These are phyloP conservation scores for Acanthamoeba castellanii DNA, from an alignment of 208 protist genomes.

Conservation along the genomic window DNA sequence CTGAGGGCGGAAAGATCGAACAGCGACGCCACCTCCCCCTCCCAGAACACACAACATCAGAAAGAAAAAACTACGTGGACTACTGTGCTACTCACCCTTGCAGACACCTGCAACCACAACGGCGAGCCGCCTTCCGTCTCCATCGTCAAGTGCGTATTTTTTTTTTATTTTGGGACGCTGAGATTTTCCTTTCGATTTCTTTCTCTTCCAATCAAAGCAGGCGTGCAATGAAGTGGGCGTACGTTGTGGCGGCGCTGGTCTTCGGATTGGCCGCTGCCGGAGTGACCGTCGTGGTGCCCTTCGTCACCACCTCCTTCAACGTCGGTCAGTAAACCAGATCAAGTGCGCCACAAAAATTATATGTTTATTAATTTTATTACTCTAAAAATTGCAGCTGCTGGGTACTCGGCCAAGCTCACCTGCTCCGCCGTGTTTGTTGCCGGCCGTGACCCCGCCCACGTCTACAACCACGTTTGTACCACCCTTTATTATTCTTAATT, in stretches of 20 bases:
- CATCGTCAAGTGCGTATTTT: too few relatives aligned
- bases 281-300: not conserved
- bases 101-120: too few relatives aligned
- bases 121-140: not conserved
- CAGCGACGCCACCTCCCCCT: too few relatives aligned
- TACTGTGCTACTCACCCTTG: too few relatives aligned
- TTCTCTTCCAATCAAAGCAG: not conserved
- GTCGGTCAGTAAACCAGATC: not conserved
- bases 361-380: not conserved
- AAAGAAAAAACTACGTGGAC: too few relatives aligned
- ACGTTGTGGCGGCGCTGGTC: not conserved
- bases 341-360: not conserved
- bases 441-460: slow-evolving; percentile 15
- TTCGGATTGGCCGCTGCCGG: not conserved
- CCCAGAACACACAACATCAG: too few relatives aligned
- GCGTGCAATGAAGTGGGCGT: not conserved
- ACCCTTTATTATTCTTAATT: not conserved
- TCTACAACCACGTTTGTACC: not conserved
- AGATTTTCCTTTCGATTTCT: not conserved
- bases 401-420: slow-evolving; percentile 22
- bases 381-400: not conserved
- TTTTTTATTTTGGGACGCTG: too few relatives aligned
- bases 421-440: not conserved
- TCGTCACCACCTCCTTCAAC: not conserved
- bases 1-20: too few relatives aligned